Evolutionary conservation across 1,284 basidiomycete species (phyloP), one percentile per base, ranked within the genome.

Genomic region (Boletellus sp.): DNA sequence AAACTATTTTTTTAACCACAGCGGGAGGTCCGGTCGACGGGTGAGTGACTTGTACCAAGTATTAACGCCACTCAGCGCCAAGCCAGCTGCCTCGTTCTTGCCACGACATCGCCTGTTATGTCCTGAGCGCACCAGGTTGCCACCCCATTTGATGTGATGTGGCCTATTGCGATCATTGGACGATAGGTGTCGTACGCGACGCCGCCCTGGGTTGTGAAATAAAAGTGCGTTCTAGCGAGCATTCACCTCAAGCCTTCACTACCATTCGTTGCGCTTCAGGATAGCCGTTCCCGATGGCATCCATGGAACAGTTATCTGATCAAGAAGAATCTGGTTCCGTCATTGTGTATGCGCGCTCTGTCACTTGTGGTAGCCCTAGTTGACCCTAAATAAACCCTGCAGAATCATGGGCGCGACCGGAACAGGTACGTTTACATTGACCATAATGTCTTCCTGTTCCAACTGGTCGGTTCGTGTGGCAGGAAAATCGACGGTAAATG

Each of bases 341-440:
- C 4, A 24, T 48, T 18, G 16, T 48, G 47, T 48, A 40, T 35
- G 44, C 33, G 5, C 22, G n/a, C 32, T 24, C 7, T 18, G 13
- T 10, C 11, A 15, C 13, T 12, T 24, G 18, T 19, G 28, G n/a
- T 32, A 12, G 13, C 13, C 12, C 30, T 8, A 38, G 26, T 7
- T 18, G 15, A 26, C 36, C 8, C 4, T 5, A 19, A 13, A 15
- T 38, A 13, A 21, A 36, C 24, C 16, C 15, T 10, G 10, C 32
- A 54, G 52, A n/a, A 19, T 54, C 6, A 54, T 54, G 52, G 52
- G 52, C 10, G 44, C 39, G 21, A 54, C 52, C 4, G 52, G 52
- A 13, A 54, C 52, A n/a, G 52, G 52, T 47, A 40, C n/a, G 48
- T 16, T 24, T 39, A 44, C n/a, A 42, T 16, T 18, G 19, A 15